phyloP scores from a whole-genome alignment of 2,329 filamentous ascomycete genomes.

The Paecilomyces variotii region DNA sequence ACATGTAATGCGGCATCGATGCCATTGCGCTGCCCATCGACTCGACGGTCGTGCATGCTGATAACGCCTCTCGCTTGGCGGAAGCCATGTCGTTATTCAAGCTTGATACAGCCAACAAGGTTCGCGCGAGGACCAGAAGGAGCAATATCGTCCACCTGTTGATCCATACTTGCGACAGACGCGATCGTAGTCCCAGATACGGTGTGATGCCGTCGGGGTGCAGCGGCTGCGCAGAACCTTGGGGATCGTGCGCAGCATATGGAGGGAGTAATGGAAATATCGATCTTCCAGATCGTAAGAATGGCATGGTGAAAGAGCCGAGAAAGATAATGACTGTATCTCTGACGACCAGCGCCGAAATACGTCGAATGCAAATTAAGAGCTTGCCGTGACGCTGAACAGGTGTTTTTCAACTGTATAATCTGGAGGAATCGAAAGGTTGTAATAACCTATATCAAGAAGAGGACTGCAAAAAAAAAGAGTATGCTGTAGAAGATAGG shows the following conservation, averaged over 20 bases:
- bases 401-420: not conserved
- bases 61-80: conserved; percentile 73
- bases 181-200: conserved; percentile 81
- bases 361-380: not conserved
- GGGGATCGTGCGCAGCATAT: conserved; percentile 35
- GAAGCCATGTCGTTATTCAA: conserved; percentile 66
- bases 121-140: conserved; percentile 72
- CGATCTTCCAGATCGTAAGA: conserved; percentile 22
- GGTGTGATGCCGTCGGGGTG: conserved; percentile 69
- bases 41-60: conserved; percentile 86
- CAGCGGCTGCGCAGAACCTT: conserved; percentile 48
- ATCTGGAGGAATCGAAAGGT: not conserved
- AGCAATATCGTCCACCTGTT: conserved; percentile 94
- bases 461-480: not conserved
- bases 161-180: conserved; percentile 93
- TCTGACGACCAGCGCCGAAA: not conserved
- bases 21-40: conserved; percentile 91
- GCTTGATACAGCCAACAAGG: conserved; percentile 65
- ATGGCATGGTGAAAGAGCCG: conserved; percentile 18
- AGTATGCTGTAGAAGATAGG: not conserved
- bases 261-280: conserved; percentile 33
- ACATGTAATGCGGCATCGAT: conserved; percentile 95
- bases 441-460: not conserved
- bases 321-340: not conserved
- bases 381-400: not conserved